phyloP scores from a whole-genome alignment of 2,329 filamentous ascomycete genomes.

The Ophiostoma sp. region DNA sequence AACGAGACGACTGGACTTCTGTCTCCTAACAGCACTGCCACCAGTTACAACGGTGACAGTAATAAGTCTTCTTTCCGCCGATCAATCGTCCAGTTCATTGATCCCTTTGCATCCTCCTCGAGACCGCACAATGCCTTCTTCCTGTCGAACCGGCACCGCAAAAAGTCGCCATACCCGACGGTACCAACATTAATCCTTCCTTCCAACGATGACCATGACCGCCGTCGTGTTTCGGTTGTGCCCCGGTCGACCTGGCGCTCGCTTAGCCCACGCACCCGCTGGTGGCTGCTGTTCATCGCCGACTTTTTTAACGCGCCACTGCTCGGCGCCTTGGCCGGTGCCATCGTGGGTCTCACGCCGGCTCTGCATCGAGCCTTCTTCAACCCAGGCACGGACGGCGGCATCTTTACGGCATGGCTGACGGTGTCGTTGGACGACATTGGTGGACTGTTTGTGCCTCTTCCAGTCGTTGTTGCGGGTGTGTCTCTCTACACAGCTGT shows the following conservation, averaged over 20 bases:
- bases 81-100: slow-evolving; percentile 25
- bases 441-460: slow-evolving; percentile 62
- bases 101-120: slow-evolving; percentile 30
- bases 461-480: slow-evolving; percentile 66
- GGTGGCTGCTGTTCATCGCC: slow-evolving; percentile 41
- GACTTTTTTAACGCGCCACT: slow-evolving; percentile 63
- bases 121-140: slow-evolving; percentile 35
- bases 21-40: background rate
- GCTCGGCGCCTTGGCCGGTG: slow-evolving; percentile 59
- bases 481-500: slow-evolving; percentile 62
- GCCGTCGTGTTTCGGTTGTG: slow-evolving; percentile 34
- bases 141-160: slow-evolving; percentile 32
- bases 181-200: background rate
- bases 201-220: background rate
- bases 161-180: background rate
- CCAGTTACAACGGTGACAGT: background rate
- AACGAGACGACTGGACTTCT: slow-evolving; percentile 55
- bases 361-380: slow-evolving; percentile 64
- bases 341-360: slow-evolving; percentile 60
- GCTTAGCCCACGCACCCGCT: slow-evolving; percentile 35
- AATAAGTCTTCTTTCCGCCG: background rate
- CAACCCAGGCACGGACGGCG: slow-evolving; percentile 55
- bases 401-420: slow-evolving; percentile 67
- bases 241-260: slow-evolving; percentile 35
- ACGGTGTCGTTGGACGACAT: slow-evolving; percentile 62